phyloP scores from a whole-genome alignment of 2,329 filamentous ascomycete species.

The Alternaria rosae region DNA sequence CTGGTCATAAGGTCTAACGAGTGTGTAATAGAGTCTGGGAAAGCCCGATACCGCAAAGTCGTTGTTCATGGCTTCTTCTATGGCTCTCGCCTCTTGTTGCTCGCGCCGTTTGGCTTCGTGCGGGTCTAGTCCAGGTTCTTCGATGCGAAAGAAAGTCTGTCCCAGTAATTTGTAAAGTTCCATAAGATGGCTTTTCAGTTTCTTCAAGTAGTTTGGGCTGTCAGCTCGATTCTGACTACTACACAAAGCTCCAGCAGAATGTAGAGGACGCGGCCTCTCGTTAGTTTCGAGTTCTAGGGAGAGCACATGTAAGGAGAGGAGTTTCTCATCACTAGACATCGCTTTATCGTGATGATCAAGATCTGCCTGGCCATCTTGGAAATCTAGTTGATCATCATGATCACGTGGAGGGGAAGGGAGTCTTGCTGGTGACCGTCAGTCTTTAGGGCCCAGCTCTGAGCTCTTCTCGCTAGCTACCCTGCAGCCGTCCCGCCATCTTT shows the following conservation, averaged over 20 bases:
- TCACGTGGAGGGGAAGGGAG: neutral
- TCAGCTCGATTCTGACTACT: neutral
- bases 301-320: neutral
- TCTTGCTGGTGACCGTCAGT: neutral
- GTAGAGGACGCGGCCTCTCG: neutral
- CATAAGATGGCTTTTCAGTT: neutral
- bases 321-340: neutral
- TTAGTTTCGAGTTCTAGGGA: neutral
- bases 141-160: neutral
- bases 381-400: neutral
- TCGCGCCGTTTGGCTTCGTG: too few species aligned
- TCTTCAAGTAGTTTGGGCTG: neutral
- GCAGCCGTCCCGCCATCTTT: fast-evolving
- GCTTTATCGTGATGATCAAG: neutral
- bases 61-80: neutral
- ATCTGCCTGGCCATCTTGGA: neutral
- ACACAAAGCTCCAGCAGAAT: neutral
- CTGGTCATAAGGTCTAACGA: neutral
- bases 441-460: neutral
- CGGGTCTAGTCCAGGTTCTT: neutral
- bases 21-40: neutral
- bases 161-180: neutral
- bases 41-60: neutral
- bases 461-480: neutral
- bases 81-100: too few species aligned